Conservation (phyloP, 2,329 filamentous ascomycete species). For the Colletotrichum sp. region DNA sequence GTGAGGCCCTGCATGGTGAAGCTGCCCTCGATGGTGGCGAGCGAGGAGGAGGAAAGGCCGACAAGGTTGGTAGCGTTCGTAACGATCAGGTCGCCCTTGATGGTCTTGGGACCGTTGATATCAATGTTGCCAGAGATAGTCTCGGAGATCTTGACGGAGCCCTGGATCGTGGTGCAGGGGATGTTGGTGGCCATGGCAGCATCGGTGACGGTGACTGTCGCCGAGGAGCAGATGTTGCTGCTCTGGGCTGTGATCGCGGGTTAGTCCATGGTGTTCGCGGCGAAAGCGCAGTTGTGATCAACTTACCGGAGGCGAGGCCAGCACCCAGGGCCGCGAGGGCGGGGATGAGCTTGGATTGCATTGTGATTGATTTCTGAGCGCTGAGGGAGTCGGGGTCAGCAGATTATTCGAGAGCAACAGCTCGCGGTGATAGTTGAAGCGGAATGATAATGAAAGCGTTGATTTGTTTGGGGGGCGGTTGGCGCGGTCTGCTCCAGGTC, state of each 20-base stretch:
- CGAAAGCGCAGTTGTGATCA: conserved; percentile 18
- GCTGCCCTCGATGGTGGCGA: conserved; percentile 70
- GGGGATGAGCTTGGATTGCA: conserved; percentile 51
- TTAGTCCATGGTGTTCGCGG: not conserved
- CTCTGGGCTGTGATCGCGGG: conserved; percentile 32
- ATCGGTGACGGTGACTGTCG: conserved; percentile 64
- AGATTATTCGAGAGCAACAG: not conserved
- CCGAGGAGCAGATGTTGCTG: conserved; percentile 32
- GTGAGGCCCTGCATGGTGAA: conserved; percentile 75
- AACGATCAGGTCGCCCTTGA: conserved; percentile 63
- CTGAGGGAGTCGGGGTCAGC: conserved; percentile 7
- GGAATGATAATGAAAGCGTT: conserved; percentile 18
- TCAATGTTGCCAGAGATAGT: conserved; percentile 61
- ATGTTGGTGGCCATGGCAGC: conserved; percentile 66
- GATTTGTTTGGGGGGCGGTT: not conserved
- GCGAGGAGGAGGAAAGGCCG: conserved; percentile 63
- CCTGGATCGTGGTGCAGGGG: conserved; percentile 72
- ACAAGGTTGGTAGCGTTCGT: conserved; percentile 67
- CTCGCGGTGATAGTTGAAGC: not conserved
- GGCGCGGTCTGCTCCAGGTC: conserved; percentile 5
- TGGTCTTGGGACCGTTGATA: conserved; percentile 63
- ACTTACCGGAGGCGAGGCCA: conserved; percentile 49
- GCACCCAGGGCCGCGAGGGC: conserved; percentile 48
- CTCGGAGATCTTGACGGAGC: conserved; percentile 69
- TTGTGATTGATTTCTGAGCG: conserved; percentile 36